Evolutionary conservation across 495 filamentous ascomycete species (phyloP).

Genomic region (Daldinia caldariorum): DNA sequence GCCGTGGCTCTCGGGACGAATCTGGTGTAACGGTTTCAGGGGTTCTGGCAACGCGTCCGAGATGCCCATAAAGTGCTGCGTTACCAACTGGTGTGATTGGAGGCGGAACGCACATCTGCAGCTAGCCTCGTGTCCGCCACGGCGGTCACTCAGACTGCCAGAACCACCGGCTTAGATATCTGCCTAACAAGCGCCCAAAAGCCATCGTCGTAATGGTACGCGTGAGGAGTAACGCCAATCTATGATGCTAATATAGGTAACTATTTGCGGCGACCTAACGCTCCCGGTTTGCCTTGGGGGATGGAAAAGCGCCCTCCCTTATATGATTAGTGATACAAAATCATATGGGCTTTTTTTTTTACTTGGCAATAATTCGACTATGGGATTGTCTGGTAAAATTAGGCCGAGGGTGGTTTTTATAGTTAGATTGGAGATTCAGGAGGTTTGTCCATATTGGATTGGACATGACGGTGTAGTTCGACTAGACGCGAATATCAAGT

Average conservation of each 20-base stretch:
- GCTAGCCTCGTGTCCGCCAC: slow-evolving; percentile 25
- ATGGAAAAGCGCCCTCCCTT: background rate
- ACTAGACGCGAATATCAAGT: too few relatives aligned
- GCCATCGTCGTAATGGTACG: background rate
- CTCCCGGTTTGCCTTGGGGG: background rate
- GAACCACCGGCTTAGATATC: background rate
- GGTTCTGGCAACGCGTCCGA: slow-evolving; percentile 6
- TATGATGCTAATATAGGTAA: background rate
- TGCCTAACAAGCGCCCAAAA: background rate
- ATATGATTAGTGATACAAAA: slow-evolving; percentile 1
- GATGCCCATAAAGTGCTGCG: slow-evolving; percentile 5
- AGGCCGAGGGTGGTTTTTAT: background rate
- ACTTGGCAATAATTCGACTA: background rate
- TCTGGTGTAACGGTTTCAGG: slow-evolving; percentile 40
- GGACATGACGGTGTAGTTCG: background rate
- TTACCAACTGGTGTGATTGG: slow-evolving; percentile 17
- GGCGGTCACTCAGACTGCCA: slow-evolving; percentile 14
- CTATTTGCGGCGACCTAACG: background rate
- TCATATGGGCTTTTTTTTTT: background rate
- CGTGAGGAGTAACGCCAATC: background rate
- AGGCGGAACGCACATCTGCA: slow-evolving; percentile 18
- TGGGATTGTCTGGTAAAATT: background rate
- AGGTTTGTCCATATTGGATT: background rate
- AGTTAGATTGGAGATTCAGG: background rate
- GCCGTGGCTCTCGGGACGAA: slow-evolving; percentile 40